Evolutionary conservation across 257 asterid species (phyloP).

Genomic region (Datura wrightii): DNA sequence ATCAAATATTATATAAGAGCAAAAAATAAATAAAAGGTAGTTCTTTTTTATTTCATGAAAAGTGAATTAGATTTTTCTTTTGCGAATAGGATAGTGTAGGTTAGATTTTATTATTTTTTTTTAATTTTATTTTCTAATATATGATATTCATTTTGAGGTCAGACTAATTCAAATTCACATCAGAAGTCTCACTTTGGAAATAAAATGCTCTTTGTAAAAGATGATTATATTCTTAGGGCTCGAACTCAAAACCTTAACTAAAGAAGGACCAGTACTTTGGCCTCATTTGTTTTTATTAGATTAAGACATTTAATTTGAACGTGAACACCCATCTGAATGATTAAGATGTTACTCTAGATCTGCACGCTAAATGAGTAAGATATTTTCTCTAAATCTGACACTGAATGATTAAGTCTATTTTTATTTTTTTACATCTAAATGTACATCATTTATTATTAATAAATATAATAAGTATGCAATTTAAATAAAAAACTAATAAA

Average conservation of each 20-base stretch:
- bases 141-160: rapidly evolving
- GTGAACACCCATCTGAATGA: no score
- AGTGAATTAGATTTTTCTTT: background rate
- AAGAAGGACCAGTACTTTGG: background rate
- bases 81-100: background rate
- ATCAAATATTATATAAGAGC: background rate
- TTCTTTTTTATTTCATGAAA: background rate
- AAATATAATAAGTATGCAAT: no score
- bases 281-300: no score
- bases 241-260: background rate
- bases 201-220: background rate
- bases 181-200: background rate
- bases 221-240: background rate
- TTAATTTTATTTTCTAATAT: background rate
- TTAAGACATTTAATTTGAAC: no score
- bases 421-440: no score
- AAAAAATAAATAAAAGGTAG: background rate
- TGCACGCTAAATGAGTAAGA: no score
- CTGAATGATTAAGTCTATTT: no score
- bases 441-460: no score
- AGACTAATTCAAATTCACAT: background rate
- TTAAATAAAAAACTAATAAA: no score
- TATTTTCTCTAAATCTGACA: no score
- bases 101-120: background rate
- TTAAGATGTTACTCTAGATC: no score